phyloP scores from a whole-genome alignment of 2,329 filamentous ascomycete genomes.

The Pseudogymnoascus sp. region DNA sequence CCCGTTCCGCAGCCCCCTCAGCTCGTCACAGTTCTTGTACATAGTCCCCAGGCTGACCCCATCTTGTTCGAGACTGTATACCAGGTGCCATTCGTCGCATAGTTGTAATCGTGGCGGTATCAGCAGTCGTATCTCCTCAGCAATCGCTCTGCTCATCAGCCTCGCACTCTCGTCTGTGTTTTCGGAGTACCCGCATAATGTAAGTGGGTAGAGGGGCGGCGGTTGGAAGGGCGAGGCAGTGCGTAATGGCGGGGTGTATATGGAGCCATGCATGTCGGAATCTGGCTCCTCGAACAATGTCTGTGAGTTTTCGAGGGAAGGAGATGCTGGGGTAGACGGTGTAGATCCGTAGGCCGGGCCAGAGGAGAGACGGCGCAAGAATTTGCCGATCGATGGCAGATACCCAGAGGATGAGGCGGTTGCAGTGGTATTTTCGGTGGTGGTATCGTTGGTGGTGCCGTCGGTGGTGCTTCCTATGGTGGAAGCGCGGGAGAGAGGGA shows the following conservation, averaged over 20 bases:
- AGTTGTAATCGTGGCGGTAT: slow-evolving; percentile 81
- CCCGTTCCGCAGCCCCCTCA: slow-evolving; percentile 62
- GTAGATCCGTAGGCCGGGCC: slow-evolving; percentile 27
- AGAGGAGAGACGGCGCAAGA: slow-evolving; percentile 60
- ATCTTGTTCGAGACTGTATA: slow-evolving; percentile 87
- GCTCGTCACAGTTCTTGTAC: slow-evolving; percentile 68
- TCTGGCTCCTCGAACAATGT: background rate
- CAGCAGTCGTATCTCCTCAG: slow-evolving; percentile 87
- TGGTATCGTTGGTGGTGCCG: background rate
- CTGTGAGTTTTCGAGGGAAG: background rate
- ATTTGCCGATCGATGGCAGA: background rate
- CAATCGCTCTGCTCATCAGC: slow-evolving; percentile 64
- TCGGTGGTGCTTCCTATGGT: background rate
- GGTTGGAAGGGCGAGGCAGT: slow-evolving; percentile 74
- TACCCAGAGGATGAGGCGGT: background rate
- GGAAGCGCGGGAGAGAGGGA: background rate
- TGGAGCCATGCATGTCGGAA: slow-evolving; percentile 6
- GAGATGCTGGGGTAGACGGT: background rate
- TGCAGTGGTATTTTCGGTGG: background rate
- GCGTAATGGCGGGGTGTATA: slow-evolving; percentile 34
- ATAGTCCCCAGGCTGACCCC: slow-evolving; percentile 80
- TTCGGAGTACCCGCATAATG: slow-evolving; percentile 56
- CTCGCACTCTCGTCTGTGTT: slow-evolving; percentile 52
- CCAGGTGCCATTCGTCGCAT: slow-evolving; percentile 74
- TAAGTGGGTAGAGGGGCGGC: slow-evolving; percentile 76